phyloP scores from a whole-genome alignment of 2,329 filamentous ascomycete genomes.

The Diplodia seriata region DNA sequence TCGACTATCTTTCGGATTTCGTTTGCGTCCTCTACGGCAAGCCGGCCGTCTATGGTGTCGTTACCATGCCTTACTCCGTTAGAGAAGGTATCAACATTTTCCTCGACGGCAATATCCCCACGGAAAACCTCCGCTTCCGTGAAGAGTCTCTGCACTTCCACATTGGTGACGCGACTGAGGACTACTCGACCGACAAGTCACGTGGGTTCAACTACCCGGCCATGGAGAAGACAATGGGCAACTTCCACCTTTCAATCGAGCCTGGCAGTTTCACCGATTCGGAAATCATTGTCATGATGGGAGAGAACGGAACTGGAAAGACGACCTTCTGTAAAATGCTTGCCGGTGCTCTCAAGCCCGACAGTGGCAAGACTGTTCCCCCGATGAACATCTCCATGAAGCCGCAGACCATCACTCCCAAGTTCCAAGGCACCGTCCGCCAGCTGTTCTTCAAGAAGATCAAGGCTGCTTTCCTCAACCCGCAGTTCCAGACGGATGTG shows the following conservation, averaged over 20 bases:
- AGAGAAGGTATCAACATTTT: conserved; percentile 99
- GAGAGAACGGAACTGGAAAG: conserved; percentile 98
- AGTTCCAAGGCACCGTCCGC: conserved; percentile 95
- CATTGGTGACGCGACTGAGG: conserved; percentile 86
- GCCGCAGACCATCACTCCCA: conserved; percentile 98
- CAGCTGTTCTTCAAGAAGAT: conserved; percentile 99
- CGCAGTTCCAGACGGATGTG: conserved; percentile 99
- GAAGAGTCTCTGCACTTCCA: conserved; percentile 97
- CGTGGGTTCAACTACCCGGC: conserved; percentile 85
- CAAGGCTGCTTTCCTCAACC: conserved; percentile 92
- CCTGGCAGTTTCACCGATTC: conserved; percentile 92
- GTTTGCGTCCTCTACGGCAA: conserved; percentile 96
- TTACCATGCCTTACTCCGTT: conserved; percentile 92
- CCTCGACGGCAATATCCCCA: conserved; percentile 96
- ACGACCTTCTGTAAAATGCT: conserved; percentile 98
- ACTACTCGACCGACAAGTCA: conserved; percentile 82
- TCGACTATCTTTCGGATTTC: conserved; percentile 98
- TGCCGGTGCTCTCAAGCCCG: conserved; percentile 91
- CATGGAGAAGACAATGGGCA: conserved; percentile 92
- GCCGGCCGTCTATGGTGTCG: conserved; percentile 96
- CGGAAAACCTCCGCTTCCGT: conserved; percentile 97
- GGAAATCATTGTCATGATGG: conserved; percentile 99
- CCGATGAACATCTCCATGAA: conserved; percentile 99
- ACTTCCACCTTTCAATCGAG: conserved; percentile 84
- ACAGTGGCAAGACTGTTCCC: conserved; percentile 77